Base-by-base conservation (phyloP, 2,329 filamentous ascomycete genomes). In the Trichoderma afroharzianum region DNA sequence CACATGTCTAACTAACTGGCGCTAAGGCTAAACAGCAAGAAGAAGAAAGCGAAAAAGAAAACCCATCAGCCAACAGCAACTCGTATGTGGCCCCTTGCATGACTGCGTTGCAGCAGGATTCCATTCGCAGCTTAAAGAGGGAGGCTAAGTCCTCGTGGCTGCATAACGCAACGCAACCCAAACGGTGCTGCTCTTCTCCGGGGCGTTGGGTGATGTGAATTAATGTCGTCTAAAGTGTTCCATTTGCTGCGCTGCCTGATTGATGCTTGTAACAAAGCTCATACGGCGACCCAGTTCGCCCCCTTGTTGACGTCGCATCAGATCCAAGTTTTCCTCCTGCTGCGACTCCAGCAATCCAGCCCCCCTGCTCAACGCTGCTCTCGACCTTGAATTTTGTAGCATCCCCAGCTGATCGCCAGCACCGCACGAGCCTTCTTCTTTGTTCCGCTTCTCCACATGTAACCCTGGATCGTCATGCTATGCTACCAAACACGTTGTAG, bases 391-490 rank as follows among this genome's bases (percentile, higher is more conserved):
- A 64, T 57, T 43, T 43, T 0, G 47, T 32, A 53, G 8, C 33
- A 32, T 36, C 47, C 18, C 32, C 33, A 28, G 63, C 30, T 67
- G 63, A 67, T 67, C 63, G 50, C 24, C 24, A 58, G 33, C 24
- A 58, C 11, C 57, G 30, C 33, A 39, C 11, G 63, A 33, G 18
- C 43, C 43, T 59, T 21, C 57, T 33, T 32, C 33, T 36, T 61
- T 36, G 39, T 69, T 33, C 67, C 67, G 32, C 30, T 28, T 28
- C 57, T 62, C 43, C 57, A 36, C 57, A 69, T 69, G 67, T 69
- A 62, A 69, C 67, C 58, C 57, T 62, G 57, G 57, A 69, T 69
- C 67, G 59, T 47, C 66, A 47, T 36, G 57, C 67, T 18, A 53
- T 69, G 57, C 57, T 62, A 59, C 66, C 55, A 58, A 50, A 26